These are phyloP conservation scores for Cephaloascus fragrans DNA, from an alignment of 805 yeast genomes.

Conservation along the genomic window DNA sequence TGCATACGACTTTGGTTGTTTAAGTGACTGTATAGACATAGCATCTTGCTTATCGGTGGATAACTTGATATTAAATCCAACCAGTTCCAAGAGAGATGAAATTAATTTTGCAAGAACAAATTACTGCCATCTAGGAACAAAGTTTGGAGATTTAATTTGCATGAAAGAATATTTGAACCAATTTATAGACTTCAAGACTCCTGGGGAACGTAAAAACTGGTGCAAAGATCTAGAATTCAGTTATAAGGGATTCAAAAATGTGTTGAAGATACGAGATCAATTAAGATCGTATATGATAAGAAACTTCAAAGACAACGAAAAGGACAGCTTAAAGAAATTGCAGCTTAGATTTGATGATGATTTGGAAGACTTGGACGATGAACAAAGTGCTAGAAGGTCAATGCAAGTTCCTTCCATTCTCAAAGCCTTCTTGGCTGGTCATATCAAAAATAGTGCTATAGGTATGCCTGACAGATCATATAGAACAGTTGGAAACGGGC, in stretches of 20 bases:
- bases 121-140: constrained; percentile 59
- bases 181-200: constrained; percentile 32
- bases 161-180: constrained; percentile 67
- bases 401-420: constrained; percentile 50
- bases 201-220: constrained; percentile 65
- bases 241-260: constrained; percentile 73
- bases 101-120: constrained; percentile 67
- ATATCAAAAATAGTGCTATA: constrained; percentile 79
- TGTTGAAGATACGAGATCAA: constrained; percentile 65
- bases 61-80: constrained; percentile 72
- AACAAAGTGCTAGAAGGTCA: constrained; percentile 12
- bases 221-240: constrained; percentile 72
- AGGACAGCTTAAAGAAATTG: constrained; percentile 12
- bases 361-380: constrained; percentile 13
- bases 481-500: constrained; percentile 78
- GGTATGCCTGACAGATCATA: constrained; percentile 93
- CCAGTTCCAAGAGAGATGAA: constrained; percentile 74
- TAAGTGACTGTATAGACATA: constrained; percentile 71
- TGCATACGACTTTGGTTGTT: constrained; percentile 51
- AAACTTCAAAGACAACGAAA: constrained; percentile 26
- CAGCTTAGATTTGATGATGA: constrained; percentile 16
- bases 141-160: constrained; percentile 76
- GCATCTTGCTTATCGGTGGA: constrained; percentile 92
- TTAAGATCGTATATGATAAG: constrained; percentile 56
- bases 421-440: constrained; percentile 78